Conservation (phyloP, 345 rosid species). For the Eucalyptus pumila region DNA sequence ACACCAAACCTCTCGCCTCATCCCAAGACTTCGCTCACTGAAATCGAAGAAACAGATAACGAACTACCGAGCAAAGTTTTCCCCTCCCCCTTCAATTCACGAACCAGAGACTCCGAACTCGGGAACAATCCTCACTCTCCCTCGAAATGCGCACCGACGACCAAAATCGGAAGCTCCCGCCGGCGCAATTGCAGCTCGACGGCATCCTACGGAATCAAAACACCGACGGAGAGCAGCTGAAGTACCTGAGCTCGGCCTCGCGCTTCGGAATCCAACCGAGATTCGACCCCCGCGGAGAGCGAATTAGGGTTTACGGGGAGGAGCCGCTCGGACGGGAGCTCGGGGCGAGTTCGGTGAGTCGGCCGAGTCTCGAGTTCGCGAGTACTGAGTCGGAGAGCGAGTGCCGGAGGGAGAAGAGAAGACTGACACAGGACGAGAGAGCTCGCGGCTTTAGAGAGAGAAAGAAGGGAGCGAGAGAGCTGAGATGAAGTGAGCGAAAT, state of each 20-base stretch:
- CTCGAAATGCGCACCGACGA: not conserved
- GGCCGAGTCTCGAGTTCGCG: not conserved
- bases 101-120: not conserved
- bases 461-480: not conserved
- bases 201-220: not conserved
- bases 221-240: not conserved
- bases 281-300: not conserved
- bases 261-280: not conserved
- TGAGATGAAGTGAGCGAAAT: conserved; percentile 29
- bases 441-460: not conserved
- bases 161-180: not conserved
- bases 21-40: not conserved
- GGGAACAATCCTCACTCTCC: not conserved
- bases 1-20: not conserved
- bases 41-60: not conserved
- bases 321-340: conserved; percentile 11
- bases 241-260: not conserved
- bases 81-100: not conserved
- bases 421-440: conserved; percentile 8
- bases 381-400: not conserved
- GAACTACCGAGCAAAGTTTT: not conserved
- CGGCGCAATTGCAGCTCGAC: not conserved
- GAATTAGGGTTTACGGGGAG: conserved; percentile 26
- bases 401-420: conserved; percentile 21
- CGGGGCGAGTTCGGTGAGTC: conserved; percentile 11